Conservation (phyloP, 768 basidiomycete species). For the Lyophyllum decastes region DNA sequence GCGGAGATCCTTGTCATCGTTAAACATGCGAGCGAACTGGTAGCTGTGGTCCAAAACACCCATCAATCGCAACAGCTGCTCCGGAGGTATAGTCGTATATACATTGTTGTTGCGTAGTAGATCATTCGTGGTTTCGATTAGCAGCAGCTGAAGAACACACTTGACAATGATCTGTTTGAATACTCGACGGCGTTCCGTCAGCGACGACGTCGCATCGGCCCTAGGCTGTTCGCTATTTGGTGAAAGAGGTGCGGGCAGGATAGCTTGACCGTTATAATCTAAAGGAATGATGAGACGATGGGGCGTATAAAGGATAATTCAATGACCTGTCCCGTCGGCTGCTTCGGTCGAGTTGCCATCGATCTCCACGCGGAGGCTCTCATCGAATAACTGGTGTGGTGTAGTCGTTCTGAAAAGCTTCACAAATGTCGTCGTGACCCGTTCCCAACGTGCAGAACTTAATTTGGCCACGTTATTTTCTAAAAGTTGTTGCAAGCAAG, state of each 20-base stretch:
- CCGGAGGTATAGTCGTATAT: conserved; percentile 91
- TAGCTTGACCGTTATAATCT: conserved; percentile 68
- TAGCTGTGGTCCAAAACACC: conserved; percentile 96
- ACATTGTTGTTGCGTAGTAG: conserved; percentile 90
- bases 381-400: conserved; percentile 95
- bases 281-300: background rate
- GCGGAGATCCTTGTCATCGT: conserved; percentile 95
- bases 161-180: conserved; percentile 99
- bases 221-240: conserved; percentile 62
- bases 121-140: conserved; percentile 98
- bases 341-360: conserved; percentile 58
- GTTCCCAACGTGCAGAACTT: conserved; percentile 84
- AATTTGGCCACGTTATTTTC: conserved; percentile 92
- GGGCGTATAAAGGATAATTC: background rate
- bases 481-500: conserved; percentile 93
- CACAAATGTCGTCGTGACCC: conserved; percentile 88
- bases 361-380: conserved; percentile 83
- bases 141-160: conserved; percentile 93
- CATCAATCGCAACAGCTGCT: conserved; percentile 92
- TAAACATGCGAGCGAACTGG: conserved; percentile 96
- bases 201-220: conserved; percentile 50
- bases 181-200: conserved; percentile 74
- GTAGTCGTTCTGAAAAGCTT: conserved; percentile 98
- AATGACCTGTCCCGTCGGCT: conserved; percentile 46
- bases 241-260: conserved; percentile 87